Base-by-base conservation (phyloP, 2,329 filamentous ascomycete genomes). In the Arthrinium phaeospermum region DNA sequence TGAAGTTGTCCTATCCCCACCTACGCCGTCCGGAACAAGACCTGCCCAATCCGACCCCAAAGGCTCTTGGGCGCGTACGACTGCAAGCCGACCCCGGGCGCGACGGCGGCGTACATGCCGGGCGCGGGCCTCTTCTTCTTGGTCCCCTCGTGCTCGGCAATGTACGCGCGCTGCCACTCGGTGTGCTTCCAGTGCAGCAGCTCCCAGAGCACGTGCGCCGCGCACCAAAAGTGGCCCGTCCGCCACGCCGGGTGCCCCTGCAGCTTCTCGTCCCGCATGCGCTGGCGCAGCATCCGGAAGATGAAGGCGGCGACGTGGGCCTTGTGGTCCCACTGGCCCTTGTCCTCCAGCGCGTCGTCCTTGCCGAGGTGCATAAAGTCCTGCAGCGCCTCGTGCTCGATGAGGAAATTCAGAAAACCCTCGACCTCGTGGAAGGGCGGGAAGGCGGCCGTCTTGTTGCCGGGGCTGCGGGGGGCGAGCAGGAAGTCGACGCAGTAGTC, bases 201-300 rank as follows among this genome's bases (percentile, higher is more conserved):
- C 34, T 69, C 68, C 30, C 34, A 69, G 16, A 69, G 46, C 44
- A 69, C 24, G 44, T 69, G 49, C 16, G 68, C 30, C 12, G 45
- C 24, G 24, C 44, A 49, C 68, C 68, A 69, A 14, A 37, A 27
- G 8, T 37, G 13, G 22, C 22, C 68, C 6, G 45, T 37, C 22
- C 24, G 8, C 68, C 68, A 49, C 5, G 3, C 1, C 4, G 16
- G 22, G 12, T 44, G 27, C 4, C 19, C 12, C 12, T 19, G 30
- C 44, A 3, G 22, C 8, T 53, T 69, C 47, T 69, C 46, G 6
- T 69, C 30, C 10, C 4, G 22, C 24, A 69, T 46, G 16, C 27
- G 46, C 7, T 14, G 7, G 27, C n/a, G 34, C 27, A 53, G 45
- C 46, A 69, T 24, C 3, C 68, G 68, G 0, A 69, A 30, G 68